phyloP scores from a whole-genome alignment of 306 rosid genomes.

The Mimosa bimucronata region DNA sequence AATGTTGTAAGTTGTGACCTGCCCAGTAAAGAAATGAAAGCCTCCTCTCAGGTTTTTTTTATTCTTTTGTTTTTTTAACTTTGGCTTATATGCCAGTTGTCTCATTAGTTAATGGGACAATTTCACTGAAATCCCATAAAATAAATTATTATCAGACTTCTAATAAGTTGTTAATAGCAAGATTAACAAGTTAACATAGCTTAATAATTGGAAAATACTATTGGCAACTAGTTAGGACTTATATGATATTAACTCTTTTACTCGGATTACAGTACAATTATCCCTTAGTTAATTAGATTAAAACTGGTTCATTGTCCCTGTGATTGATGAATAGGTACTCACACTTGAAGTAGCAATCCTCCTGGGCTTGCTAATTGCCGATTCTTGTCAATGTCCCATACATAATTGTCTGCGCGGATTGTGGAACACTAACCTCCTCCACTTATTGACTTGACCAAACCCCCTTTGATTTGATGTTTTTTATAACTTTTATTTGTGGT shows the following conservation, averaged over 20 bases:
- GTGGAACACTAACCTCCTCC: constrained; percentile 29
- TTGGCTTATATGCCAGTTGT: constrained; percentile 26
- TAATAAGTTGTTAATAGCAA: too few relatives aligned
- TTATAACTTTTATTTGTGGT: neutral
- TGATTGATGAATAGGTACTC: neutral
- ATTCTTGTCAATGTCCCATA: constrained; percentile 29
- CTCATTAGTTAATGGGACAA: constrained; percentile 8
- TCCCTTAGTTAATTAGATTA: neutral
- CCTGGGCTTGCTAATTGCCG: constrained; percentile 24
- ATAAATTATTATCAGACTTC: too few relatives aligned
- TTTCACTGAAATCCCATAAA: too few relatives aligned
- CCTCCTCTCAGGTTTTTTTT: too few relatives aligned
- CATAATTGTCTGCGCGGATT: constrained; percentile 42
- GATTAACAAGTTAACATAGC: too few relatives aligned
- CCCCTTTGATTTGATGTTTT: neutral
- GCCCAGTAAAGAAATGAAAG: neutral
- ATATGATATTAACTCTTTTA: too few relatives aligned
- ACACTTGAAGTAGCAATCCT: neutral
- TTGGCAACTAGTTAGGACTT: too few relatives aligned
- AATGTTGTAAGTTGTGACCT: constrained; percentile 31
- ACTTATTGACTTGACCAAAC: constrained; percentile 13
- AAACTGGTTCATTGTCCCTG: neutral
- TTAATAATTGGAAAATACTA: too few relatives aligned
- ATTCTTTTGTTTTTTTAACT: neutral
- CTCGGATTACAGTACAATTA: too few relatives aligned